Percentiles rank a stretch among this genome's conserved stretches.
Conservation (phyloP, 108 stramenopile genomes). For the Pseudonitzschia multiseries region DNA sequence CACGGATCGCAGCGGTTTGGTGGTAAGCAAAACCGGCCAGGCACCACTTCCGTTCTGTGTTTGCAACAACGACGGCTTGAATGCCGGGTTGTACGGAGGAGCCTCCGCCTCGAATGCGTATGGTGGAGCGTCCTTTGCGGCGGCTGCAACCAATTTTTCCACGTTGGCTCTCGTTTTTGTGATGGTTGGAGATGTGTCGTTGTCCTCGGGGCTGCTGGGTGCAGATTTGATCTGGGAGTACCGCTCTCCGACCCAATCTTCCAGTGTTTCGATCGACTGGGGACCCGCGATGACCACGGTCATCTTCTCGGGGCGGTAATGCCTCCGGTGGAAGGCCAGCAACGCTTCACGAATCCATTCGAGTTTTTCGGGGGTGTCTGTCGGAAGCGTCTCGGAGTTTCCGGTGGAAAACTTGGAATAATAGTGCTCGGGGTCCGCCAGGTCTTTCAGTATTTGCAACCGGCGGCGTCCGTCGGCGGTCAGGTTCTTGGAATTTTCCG, state of each 20-base stretch:
- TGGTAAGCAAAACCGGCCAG: constrained; percentile 71
- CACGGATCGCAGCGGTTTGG: constrained; percentile 64
- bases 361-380: constrained; percentile 45
- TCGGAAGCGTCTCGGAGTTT: constrained; percentile 63
- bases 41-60: constrained; percentile 20
- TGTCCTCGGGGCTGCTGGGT: constrained; percentile 6
- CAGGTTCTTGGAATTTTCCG: constrained; percentile 88
- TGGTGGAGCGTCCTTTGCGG: constrained; percentile 66
- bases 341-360: constrained; percentile 62
- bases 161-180: constrained; percentile 33
- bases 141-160: constrained; percentile 54
- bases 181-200: constrained; percentile 26
- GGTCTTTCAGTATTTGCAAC: constrained; percentile 78
- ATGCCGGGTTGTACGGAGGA: constrained; percentile 48
- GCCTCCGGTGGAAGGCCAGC: constrained; percentile 77
- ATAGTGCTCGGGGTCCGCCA: constrained; percentile 61
- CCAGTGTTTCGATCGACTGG: constrained; percentile 74
- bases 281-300: constrained; percentile 78
- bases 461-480: constrained; percentile 73
- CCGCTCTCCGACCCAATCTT: constrained; percentile 66
- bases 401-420: constrained; percentile 89
- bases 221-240: constrained; percentile 50
- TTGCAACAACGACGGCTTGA: constrained; percentile 41
- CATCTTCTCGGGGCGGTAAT: constrained; percentile 81
- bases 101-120: constrained; percentile 37